phyloP scores from a whole-genome alignment of 2,329 filamentous ascomycete species.

The Mycosphaerella arachidis region DNA sequence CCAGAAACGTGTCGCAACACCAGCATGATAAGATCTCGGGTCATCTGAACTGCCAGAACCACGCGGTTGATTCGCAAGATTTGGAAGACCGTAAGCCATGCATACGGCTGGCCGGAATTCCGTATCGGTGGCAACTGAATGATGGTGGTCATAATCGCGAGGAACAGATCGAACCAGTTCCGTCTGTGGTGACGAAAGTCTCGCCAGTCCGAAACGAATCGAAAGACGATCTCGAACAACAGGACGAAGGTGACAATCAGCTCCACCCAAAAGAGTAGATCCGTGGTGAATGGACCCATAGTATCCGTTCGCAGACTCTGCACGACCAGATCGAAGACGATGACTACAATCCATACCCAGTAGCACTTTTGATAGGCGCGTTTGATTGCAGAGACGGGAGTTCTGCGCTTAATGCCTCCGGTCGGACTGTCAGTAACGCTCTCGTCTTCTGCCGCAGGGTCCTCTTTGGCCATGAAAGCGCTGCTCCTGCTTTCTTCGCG shows the following conservation, averaged over 20 bases:
- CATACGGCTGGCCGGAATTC: conserved; percentile 66
- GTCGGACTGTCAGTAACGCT: neutral
- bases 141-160: conserved; percentile 76
- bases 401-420: neutral
- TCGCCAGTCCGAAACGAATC: conserved; percentile 75
- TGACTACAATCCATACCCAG: conserved; percentile 74
- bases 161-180: conserved; percentile 74
- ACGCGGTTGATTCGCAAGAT: conserved; percentile 88
- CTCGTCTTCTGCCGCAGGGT: conserved; percentile 31
- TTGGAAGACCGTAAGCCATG: conserved; percentile 89
- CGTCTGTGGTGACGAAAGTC: conserved; percentile 67
- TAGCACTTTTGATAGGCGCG: conserved; percentile 68
- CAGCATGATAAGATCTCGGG: conserved; percentile 74
- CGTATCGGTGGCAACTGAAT: conserved; percentile 82
- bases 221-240: conserved; percentile 74
- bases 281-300: conserved; percentile 60
- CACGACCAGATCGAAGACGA: conserved; percentile 72
- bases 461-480: conserved; percentile 77
- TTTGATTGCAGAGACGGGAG: conserved; percentile 55
- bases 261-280: conserved; percentile 69
- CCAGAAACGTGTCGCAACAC: conserved; percentile 88
- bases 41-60: conserved; percentile 83
- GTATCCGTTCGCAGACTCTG: conserved; percentile 71
- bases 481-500: conserved; percentile 91
- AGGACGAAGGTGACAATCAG: conserved; percentile 72